Percentiles rank a stretch among this genome's conserved stretches.
Conservation (phyloP, 192 early-diverging fungal species). For the Coemansia umbellata region DNA sequence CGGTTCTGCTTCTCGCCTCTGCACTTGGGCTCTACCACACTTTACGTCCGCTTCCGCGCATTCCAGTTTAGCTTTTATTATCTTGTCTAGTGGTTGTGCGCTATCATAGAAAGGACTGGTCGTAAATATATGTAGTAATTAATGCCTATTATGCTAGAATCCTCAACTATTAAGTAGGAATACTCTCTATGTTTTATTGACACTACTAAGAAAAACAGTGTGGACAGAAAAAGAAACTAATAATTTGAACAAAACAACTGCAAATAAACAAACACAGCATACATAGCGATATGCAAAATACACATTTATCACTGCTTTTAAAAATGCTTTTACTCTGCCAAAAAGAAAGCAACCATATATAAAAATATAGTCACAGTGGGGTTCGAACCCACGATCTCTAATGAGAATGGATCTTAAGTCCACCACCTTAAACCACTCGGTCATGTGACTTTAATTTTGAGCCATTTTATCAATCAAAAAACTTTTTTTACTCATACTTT, state of each 20-base stretch:
- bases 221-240: too few relatives aligned
- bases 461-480: not conserved
- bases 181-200: too few relatives aligned
- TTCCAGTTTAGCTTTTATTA: slow-evolving; percentile 7
- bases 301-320: too few relatives aligned
- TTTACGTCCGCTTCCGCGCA: slow-evolving; percentile 33
- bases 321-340: too few relatives aligned
- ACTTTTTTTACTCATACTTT: too few relatives aligned
- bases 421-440: slow-evolving; percentile 39
- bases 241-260: not conserved
- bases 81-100: too few relatives aligned
- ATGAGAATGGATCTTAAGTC: slow-evolving; percentile 36
- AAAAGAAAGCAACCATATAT: too few relatives aligned
- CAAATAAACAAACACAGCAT: not conserved
- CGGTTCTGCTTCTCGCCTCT: slow-evolving; percentile 77
- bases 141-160: too few relatives aligned
- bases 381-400: slow-evolving; percentile 44
- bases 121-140: too few relatives aligned
- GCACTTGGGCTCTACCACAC: slow-evolving; percentile 50
- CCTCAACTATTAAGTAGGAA: too few relatives aligned
- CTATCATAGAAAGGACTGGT: too few relatives aligned
- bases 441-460: not conserved
- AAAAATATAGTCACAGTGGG: slow-evolving; percentile 15
- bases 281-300: not conserved
- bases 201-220: too few relatives aligned